Base-by-base conservation (phyloP, 1,284 basidiomycete genomes). In the Binderoboletus segoi region DNA sequence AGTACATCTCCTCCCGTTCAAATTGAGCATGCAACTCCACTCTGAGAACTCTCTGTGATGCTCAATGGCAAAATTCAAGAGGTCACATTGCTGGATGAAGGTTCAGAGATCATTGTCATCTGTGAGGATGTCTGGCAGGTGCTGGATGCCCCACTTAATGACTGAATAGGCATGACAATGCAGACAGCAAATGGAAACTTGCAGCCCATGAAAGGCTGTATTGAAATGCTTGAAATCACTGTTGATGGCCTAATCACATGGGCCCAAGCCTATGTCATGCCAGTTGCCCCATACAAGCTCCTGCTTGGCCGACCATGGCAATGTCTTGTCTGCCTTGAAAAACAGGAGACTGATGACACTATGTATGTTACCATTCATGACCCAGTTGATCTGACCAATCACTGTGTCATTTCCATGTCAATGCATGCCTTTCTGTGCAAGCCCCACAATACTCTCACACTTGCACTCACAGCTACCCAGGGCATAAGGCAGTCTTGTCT, bases 261-360 rank as follows among this genome's bases (percentile, higher is more conserved):
- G 60, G 65, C 51, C 2, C 67, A 69, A 46, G 63, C 61, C 1
- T 63, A 58, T 23, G 52, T 69, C 2, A 47, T 67, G 2, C 53
- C 61, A 1, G 50, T 64, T 15, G 55, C 60, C 0, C 63, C 65
- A 1, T 67, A 62, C 18, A 18, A 32, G 1, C 54, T 68, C 0
- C 46, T 68, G 1, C 50, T 66, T 5, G 60, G 64, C 16, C 41
- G 44, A 2, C 67, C 64, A 0, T 69, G 62, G 61, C 64, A 67
- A 30, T 28, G 26, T 3, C 52, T 61, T 2, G 54, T 59, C 8
- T 11, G 30, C 0, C 50, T 62, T 0, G 13, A 21, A 1, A 52
- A 55, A 7, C n/a, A 47, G 0, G 40, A 61, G 41, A 50, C 44
- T 12, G 18, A 43, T 18, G 45, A 59, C 8, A 33, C 30, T 1